These are phyloP conservation scores for Mollisiaceae sp. DNA, from an alignment of 2,329 filamentous ascomycete species.

Conservation along the genomic window DNA sequence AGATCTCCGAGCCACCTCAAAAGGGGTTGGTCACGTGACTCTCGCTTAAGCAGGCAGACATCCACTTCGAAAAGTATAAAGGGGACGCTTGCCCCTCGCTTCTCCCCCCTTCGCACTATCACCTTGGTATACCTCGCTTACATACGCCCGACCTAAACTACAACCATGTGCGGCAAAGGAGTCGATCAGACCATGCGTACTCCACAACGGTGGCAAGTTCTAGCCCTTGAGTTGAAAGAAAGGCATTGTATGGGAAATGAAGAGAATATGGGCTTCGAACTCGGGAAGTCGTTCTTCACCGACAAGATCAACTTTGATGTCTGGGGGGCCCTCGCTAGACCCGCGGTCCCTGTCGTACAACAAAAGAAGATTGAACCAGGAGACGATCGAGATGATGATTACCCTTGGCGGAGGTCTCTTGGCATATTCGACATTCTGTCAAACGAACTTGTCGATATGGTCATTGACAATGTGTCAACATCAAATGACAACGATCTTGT, in stretches of 20 bases:
- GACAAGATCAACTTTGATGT: neutral
- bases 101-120: neutral
- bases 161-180: slow-evolving; percentile 5
- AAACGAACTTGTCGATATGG: neutral
- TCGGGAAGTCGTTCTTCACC: neutral
- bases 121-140: neutral
- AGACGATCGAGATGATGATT: neutral
- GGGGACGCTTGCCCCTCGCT: neutral
- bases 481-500: neutral
- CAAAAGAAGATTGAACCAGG: neutral
- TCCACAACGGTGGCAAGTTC: neutral
- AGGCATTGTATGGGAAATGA: neutral
- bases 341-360: neutral
- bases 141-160: neutral
- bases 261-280: neutral
- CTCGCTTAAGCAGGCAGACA: neutral
- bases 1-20: neutral
- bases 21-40: neutral
- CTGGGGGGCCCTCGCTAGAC: neutral
- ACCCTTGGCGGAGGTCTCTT: neutral
- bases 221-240: neutral
- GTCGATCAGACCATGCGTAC: neutral
- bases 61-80: neutral
- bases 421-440: neutral
- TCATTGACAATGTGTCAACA: neutral